Base-by-base conservation (phyloP, 106 monocot genomes). In the Narthecium ossifragum region DNA sequence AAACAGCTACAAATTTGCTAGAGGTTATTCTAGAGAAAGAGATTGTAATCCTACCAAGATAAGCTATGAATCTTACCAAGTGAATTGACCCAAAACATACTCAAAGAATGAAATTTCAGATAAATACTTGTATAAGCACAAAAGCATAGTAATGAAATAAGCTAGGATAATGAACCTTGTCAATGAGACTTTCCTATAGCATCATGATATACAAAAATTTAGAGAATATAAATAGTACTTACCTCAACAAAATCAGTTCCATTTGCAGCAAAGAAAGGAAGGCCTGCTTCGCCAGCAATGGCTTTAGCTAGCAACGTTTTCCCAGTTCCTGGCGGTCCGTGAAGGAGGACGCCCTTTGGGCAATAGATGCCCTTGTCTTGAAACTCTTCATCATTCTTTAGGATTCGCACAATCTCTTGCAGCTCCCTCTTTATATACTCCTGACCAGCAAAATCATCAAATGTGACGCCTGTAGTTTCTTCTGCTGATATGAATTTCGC, bases 211-310 rank as follows among this genome's bases (percentile, higher is more conserved):
- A 45, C 15, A 45, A 4, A 45, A 45, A n/a, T n/a, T n/a, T n/a
- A n/a, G n/a, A n/a, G n/a, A n/a, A n/a, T n/a, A n/a, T n/a, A 53
- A 52, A 2, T 7, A n/a, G 41, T 30, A 48, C 31, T 63, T 32
- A 85, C 89, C 89, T 90, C 89, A 56, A 90, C 89, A 73, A 90
- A 90, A 75, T 90, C 89, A 52, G 89, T 90, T 30, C 89, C 89
- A 78, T 85, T 90, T 58, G 89, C 89, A 66, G 85, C 89, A 78
- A 90, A 90, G 59, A 90, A 90, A 70, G 89, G 89, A 30, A 90
- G 81, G 30, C 89, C 89, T 67, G 89, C 81, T 81, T 90, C 89
- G 68, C 89, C 89, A 60, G 89, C 89, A 60, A 90, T 90, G 49
- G 85, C 89, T 79, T 78, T 90, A 65, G 89, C 89, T n/a, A 90